A percentile compares a stretch with the other conserved stretches of the same genome.
These are phyloP conservation scores for Strobilomyces dryophilus DNA, from an alignment of 768 basidiomycete species.

Conservation along the genomic window DNA sequence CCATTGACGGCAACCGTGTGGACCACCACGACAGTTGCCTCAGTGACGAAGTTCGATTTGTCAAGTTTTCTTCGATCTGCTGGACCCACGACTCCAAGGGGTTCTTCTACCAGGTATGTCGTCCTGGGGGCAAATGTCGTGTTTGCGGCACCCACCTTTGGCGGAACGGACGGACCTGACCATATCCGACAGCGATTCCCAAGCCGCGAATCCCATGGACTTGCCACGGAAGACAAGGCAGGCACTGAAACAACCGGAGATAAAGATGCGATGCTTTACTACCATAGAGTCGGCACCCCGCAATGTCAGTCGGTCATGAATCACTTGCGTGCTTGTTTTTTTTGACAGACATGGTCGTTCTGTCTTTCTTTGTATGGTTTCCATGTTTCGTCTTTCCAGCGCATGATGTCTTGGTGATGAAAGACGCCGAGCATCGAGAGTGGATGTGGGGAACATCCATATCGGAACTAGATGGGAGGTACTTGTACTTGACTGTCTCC, in stretches of 20 bases:
- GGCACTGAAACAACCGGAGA: slow-evolving; percentile 61
- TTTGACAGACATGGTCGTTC: slow-evolving; percentile 3
- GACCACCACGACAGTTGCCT: slow-evolving; percentile 51
- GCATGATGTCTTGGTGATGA: slow-evolving; percentile 63
- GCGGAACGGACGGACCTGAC: slow-evolving; percentile 2
- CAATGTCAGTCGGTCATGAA: slow-evolving; percentile 46
- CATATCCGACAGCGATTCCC: slow-evolving; percentile 49
- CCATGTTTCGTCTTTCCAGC: slow-evolving; percentile 35
- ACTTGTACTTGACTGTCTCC: slow-evolving; percentile 48
- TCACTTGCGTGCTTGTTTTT: neutral
- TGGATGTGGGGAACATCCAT: slow-evolving; percentile 58
- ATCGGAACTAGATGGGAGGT: slow-evolving; percentile 61
- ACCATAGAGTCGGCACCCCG: slow-evolving; percentile 66
- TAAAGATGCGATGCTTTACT: slow-evolving; percentile 69
- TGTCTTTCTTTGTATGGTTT: neutral
- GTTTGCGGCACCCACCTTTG: neutral
- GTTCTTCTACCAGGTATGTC: slow-evolving; percentile 72
- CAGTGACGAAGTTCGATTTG: slow-evolving; percentile 64
- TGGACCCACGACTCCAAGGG: slow-evolving; percentile 81
- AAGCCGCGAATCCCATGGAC: slow-evolving; percentile 42
- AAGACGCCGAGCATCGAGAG: slow-evolving; percentile 59
- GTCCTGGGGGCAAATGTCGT: neutral
- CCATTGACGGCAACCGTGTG: slow-evolving; percentile 33
- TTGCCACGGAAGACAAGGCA: slow-evolving; percentile 44
- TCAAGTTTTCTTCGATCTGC: slow-evolving; percentile 68